Percentiles rank a stretch among this genome's conserved stretches.
These are phyloP conservation scores for Closterium sp. DNA, from an alignment of 139 green algal species.

Conservation along the genomic window DNA sequence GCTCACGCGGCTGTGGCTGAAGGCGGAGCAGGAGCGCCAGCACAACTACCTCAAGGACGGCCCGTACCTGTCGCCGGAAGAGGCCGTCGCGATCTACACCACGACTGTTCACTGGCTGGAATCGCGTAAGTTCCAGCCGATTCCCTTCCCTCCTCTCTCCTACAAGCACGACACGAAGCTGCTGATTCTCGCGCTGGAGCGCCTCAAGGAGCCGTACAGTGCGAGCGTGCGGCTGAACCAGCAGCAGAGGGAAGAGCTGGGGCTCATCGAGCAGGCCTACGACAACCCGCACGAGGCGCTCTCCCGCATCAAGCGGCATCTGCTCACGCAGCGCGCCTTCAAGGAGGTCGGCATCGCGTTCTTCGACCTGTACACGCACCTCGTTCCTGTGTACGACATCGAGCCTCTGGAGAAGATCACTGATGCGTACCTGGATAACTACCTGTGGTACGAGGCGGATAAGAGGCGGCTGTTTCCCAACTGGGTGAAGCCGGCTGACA, in stretches of 20 bases:
- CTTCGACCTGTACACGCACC: constrained; percentile 96
- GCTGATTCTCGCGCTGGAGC: constrained; percentile 96
- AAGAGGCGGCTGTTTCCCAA: constrained; percentile 97
- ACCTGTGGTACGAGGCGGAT: constrained; percentile 89
- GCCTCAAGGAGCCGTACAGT: constrained; percentile 99
- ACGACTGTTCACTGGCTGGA: constrained; percentile 99
- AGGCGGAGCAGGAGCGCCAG: constrained; percentile 96
- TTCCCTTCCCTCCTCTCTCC: constrained; percentile 97
- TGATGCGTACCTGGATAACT: constrained; percentile 97
- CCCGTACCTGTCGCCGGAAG: constrained; percentile 60
- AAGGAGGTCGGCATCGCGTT: constrained; percentile 99
- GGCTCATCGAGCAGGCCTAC: constrained; percentile 98
- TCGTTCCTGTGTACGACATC: constrained; percentile 98
- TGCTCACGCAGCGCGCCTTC: constrained; percentile 96
- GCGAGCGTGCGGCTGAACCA: constrained; percentile 92
- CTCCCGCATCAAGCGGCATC: constrained; percentile 97
- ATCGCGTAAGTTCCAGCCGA: constrained; percentile 92
- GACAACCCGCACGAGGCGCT: constrained; percentile 99
- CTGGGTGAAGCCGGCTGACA: constrained; percentile 98
- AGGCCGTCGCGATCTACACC: constrained; percentile 96
- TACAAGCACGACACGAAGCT: constrained; percentile 99
- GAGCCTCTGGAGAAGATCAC: constrained; percentile 99
- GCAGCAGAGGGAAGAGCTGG: constrained; percentile 95
- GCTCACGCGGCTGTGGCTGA: constrained; percentile 96
- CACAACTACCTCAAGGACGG: constrained; percentile 98